These are phyloP conservation scores for Colletotrichum tropicicola DNA, from an alignment of 2,329 filamentous ascomycete genomes.

Conservation along the genomic window DNA sequence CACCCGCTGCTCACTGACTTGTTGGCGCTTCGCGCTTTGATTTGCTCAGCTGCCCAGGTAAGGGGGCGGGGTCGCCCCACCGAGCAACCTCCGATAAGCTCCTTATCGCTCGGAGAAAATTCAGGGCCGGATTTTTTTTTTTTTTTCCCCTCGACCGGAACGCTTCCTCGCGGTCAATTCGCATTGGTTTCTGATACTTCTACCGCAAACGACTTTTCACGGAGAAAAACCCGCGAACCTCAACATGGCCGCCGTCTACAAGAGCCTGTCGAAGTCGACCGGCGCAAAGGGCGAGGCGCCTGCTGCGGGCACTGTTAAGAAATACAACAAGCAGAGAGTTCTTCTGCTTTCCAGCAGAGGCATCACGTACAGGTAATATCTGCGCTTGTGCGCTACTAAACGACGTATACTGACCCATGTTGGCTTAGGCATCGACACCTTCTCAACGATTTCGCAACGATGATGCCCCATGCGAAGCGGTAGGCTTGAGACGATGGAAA, in stretches of 20 bases:
- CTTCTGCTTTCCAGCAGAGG: constrained; percentile 92
- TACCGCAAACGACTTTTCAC: constrained; percentile 33
- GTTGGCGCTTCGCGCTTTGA: not conserved
- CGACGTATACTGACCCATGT: not conserved
- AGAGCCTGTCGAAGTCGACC: constrained; percentile 72
- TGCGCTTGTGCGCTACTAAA: not conserved
- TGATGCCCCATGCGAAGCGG: constrained; percentile 93
- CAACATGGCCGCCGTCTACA: constrained; percentile 78
- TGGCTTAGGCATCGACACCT: constrained; percentile 84
- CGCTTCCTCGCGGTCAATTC: too few relatives aligned
- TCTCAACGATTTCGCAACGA: constrained; percentile 84
- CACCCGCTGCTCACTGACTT: not conserved
- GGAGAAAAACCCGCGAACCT: constrained; percentile 27
- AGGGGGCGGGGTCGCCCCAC: too few relatives aligned
- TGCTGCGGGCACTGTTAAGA: constrained; percentile 58
- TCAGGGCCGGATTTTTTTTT: constrained; percentile 19
- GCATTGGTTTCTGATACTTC: too few relatives aligned
- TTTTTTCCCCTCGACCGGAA: not conserved
- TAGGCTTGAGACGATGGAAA: not conserved
- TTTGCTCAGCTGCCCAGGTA: too few relatives aligned
- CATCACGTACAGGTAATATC: constrained; percentile 80
- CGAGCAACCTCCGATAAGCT: constrained; percentile 37
- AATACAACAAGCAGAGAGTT: constrained; percentile 76
- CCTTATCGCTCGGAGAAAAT: constrained; percentile 43
- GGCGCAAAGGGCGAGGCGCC: constrained; percentile 58